Base-by-base conservation (phyloP, 202 grass and related monocot species). In the Saccharum hybrid region DNA sequence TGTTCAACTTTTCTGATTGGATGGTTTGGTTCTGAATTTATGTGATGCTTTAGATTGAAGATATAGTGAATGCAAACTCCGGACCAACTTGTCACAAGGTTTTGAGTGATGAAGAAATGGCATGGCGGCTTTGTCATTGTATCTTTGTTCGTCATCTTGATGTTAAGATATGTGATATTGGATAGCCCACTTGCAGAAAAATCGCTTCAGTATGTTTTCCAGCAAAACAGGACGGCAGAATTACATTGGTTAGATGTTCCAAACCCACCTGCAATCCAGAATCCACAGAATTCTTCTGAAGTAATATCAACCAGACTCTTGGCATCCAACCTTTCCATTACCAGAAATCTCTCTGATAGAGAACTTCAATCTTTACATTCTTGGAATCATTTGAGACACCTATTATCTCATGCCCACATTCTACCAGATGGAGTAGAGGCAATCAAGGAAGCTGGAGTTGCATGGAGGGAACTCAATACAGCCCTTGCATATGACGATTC, bases 31-130 rank as follows among this genome's bases (percentile, higher is more conserved):
- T 76, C 69, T 64, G 28, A 46, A 23, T 71, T 72, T 23, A 49
- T 65, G 71, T 26, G 63, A 79, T 70, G 56, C 62, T 75, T 63
- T 75, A 79, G 80, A 56, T 46, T 59, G 26, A 81, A 74, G 33
- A 19, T 28, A 60, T 59, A 66, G 51, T 84, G 81, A 76, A 66
- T 72, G 81, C 46, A 16, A 82, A 83, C n/a, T 21, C 5, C 30
- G 31, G 48, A 63, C 49, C 72, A 83, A 23, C 74, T 57, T 83
- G 30, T 66, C 65, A 83, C 68, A 70, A 82, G 67, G 14, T 63
- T 85, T 49, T 37, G 42, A 87, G 88, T 76, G 18, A 98, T 98
- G 93, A 98, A 96, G 93, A 98, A 81, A 92, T 96, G 96, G 96
- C 87, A 83, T 19, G 87, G 89, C 61, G 82, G 84, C 26, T 75